Base-by-base conservation (phyloP, 2,329 filamentous ascomycete genomes). In the Sporothrix pseudoabietina region DNA sequence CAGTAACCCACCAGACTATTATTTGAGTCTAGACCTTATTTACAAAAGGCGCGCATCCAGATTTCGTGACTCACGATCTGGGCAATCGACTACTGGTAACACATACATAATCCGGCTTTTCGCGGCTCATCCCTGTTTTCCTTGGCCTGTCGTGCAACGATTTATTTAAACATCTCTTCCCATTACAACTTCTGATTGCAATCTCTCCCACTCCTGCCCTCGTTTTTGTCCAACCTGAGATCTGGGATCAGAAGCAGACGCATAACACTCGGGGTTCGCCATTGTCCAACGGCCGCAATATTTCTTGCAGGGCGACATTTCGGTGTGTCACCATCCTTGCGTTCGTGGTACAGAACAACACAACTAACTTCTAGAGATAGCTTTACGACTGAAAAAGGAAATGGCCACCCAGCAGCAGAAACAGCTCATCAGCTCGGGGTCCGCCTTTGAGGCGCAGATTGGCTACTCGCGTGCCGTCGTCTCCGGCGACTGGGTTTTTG, bases 381-480 rank as follows among this genome's bases (percentile, higher is more conserved):
- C n/a, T 26, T 26, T 30, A 49, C 39, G 5, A 35, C 22, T 19
- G 10, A 49, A 49, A 10, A 57, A 22, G 26, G 19, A 49, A 10
- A 57, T 39, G 26, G 22, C n/a, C n/a, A 19, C 30, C 30, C 26
- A 26, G 26, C 26, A 26, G 26, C 47, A 39, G 9, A 73, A 59
- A 52, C 73, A 74, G 44, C 74, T 79, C 76, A 85, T 87, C 76
- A 84, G 82, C 76, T 86, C 85, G 30, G 84, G 83, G 69, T 88
- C 86, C 5, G 78, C 81, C 55, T 88, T 88, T 75, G 86, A 88
- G 78, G 80, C 80, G 35, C 80, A 85, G 75, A 88, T 88, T 71
- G 86, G 84, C 69, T 88, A 88, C 78, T 87, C 86, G 41, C 82
- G 86, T 68, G 86, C 86, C 49, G 85, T 88, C 3, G 82, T 87